Evolutionary conservation across 2,329 filamentous ascomycete species (phyloP), one percentile per base, ranked within the genome.

Genomic region (Aspergillus uvarum): DNA sequence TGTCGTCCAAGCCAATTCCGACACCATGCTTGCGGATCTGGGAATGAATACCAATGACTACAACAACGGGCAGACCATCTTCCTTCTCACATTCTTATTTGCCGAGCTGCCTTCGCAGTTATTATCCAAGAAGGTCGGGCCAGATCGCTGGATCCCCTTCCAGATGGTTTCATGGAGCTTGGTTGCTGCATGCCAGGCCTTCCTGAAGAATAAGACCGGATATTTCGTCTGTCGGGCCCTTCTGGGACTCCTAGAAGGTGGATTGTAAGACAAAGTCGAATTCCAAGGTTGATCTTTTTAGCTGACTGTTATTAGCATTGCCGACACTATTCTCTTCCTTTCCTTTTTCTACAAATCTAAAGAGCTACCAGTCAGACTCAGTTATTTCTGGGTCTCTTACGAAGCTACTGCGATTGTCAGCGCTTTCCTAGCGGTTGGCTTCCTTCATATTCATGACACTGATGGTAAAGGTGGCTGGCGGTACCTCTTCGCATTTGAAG

Each of bases 321-420:
- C 77, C 2, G 77, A 79, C 21, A 77, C 75, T 0, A 77, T 79
- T 14, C 68, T 79, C 0, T 92, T 88, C 73, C 79, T 91, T 5
- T 87, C 85, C 3, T 92, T 92, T 73, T 93, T 89, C 74, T 93
- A 92, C 76, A 92, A 85, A 50, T 85, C 85, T 0, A 81, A 81
- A 55, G 90, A 92, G 70, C 78, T 93, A 0, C 88, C 89, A 0
- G 82, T 83, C 11, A 83, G 90, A 1, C 76, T 92, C 19, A 85
- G 85, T 65, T 85, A 81, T 68, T 92, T 92, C 76, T 92, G 89
- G 89, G 85, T 86, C 0, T 82, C 87, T 0, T 85, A 89, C 12
- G 65, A 81, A 52, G 72, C 72, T 0, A 82, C 80, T 0, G 70
- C 74, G 1, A 82, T 82, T 21, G 71, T 82, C 1, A 70, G 81